Evolutionary conservation across 2,329 filamentous ascomycete species (phyloP), one percentile per base, ranked within the genome.

Genomic region (Aspergillus spinulosporus): DNA sequence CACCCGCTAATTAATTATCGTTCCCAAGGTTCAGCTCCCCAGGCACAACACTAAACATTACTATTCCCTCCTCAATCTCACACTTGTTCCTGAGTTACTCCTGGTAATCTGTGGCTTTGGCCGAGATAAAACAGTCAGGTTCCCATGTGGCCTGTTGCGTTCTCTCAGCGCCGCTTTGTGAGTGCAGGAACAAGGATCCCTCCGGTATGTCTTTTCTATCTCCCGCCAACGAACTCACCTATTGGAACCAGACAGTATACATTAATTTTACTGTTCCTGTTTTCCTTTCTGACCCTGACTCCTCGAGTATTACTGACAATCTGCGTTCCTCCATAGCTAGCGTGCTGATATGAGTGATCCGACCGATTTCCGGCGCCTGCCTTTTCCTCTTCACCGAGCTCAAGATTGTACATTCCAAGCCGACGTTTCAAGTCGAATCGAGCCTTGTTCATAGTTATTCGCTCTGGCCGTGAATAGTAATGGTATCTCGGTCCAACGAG

Each of bases 401-500:
- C 63, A 57, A 68, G 56, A 64, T 62, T 63, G 32, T 59, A 56
- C 56, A 49, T 49, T 59, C 60, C 40, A 53, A 54, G 46, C 39
- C 57, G 63, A 14, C 34, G 39, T 34, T 11, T 44, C 51, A 21
- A 14, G 43, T 49, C n/a, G 14, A 40, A 49, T 36, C 45, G 56
- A 60, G 28, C 14, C 43, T 9, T 31, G 42, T 39, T 34, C 31
- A 37, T 37, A 37, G 44, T 34, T 15, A 28, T 12, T 48, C 12
- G 26, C 55, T 46, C 34, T 45, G 37, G 40, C 37, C 26, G 26
- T 42, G 15, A 53, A 61, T 50, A 58, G 62, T 42, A 45, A 76
- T 77, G 75, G 75, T 76, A 52, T 72, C 70, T 61, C 73, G 71
- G 63, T 68, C 72, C 49, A 67, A 65, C 59, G 74, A 76, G 57